A percentile compares a stretch with the other conserved stretches of the same genome.
Conservation (phyloP, 768 basidiomycete genomes). For the Hygrocybe punicea region DNA sequence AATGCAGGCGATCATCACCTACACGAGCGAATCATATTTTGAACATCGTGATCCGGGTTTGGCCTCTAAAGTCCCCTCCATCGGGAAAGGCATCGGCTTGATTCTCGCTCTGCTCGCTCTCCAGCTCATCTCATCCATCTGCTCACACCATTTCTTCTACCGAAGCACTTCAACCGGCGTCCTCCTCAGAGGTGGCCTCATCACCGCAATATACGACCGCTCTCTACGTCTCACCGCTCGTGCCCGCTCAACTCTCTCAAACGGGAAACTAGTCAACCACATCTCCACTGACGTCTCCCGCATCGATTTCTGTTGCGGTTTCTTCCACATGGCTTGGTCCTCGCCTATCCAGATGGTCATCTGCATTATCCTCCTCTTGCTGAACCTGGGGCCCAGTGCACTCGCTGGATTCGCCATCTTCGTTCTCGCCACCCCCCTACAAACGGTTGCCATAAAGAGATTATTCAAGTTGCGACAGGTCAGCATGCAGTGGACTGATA, state of each 20-base stretch:
- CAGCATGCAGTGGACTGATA: constrained; percentile 87
- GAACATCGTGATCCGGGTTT: constrained; percentile 38
- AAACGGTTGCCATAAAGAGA: constrained; percentile 67
- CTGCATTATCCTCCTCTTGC: constrained; percentile 68
- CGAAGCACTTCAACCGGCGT: constrained; percentile 72
- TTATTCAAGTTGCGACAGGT: constrained; percentile 67
- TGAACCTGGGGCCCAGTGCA: constrained; percentile 67
- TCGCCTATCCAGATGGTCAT: constrained; percentile 75
- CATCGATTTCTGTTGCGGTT: constrained; percentile 81
- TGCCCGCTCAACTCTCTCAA: constrained; percentile 74
- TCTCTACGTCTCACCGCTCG: constrained; percentile 74
- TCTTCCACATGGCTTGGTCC: constrained; percentile 79
- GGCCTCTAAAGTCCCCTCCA: constrained; percentile 31
- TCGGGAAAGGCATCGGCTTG: constrained; percentile 68
- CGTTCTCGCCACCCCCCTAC: constrained; percentile 67
- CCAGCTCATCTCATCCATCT: constrained; percentile 63
- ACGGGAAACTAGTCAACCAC: constrained; percentile 89
- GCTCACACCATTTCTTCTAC: constrained; percentile 83
- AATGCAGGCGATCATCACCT: constrained; percentile 62
- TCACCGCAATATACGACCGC: constrained; percentile 80
- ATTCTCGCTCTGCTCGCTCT: constrained; percentile 66
- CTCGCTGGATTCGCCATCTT: constrained; percentile 58
- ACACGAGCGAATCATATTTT: constrained; percentile 58
- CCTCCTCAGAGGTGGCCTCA: constrained; percentile 77
- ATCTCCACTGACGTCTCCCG: constrained; percentile 90